phyloP scores from a whole-genome alignment of 2,329 filamentous ascomycete genomes.

The Aspergillus sp. region DNA sequence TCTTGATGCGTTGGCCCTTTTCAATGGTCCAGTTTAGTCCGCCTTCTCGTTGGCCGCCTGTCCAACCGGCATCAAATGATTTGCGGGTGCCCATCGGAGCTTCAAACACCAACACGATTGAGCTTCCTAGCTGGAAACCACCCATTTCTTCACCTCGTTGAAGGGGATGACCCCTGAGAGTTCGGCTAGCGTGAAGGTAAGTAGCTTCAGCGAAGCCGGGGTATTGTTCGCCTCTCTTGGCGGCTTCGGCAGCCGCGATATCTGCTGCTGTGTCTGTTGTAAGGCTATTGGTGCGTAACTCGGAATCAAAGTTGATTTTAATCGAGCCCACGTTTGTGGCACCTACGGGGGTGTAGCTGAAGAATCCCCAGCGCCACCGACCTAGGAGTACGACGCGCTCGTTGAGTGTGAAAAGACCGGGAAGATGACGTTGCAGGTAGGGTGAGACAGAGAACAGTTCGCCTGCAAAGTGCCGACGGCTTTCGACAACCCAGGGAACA shows the following conservation, averaged over 20 bases:
- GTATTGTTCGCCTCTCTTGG: conserved; percentile 76
- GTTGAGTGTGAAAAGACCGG: conserved; percentile 94
- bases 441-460: conserved; percentile 95
- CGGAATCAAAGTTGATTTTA: conserved; percentile 93
- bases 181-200: conserved; percentile 75
- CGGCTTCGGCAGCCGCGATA: conserved; percentile 78
- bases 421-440: conserved; percentile 89
- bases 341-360: conserved; percentile 92
- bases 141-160: conserved; percentile 95
- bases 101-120: conserved; percentile 94
- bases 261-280: conserved; percentile 92
- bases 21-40: conserved; percentile 88
- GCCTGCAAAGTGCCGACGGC: conserved; percentile 93
- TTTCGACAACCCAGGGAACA: conserved; percentile 91
- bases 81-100: conserved; percentile 70
- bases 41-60: conserved; percentile 59
- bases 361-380: conserved; percentile 96
- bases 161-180: conserved; percentile 82
- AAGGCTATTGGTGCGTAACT: conserved; percentile 89
- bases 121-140: conserved; percentile 93
- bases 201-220: conserved; percentile 92
- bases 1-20: conserved; percentile 84
- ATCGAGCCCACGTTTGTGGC: conserved; percentile 98
- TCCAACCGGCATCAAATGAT: conserved; percentile 65
- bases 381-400: conserved; percentile 93